phyloP scores from a whole-genome alignment of 768 basidiomycete species.

The Psilocybe sp. region DNA sequence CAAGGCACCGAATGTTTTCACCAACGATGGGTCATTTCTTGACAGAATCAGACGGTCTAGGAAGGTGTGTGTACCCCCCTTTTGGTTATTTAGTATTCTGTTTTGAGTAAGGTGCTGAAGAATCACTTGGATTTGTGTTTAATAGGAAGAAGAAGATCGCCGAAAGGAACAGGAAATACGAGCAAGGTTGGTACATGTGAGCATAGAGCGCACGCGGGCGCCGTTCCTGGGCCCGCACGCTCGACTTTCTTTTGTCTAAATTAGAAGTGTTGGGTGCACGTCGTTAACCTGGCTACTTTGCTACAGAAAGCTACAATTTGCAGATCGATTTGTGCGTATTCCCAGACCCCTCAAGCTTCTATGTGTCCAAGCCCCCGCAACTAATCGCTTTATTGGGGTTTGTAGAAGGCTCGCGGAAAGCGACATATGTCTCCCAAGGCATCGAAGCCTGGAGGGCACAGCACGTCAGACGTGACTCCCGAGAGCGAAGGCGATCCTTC shows the following conservation, averaged over 20 bases:
- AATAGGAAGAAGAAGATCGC: slow-evolving; percentile 60
- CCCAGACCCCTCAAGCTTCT: background rate
- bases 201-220: background rate
- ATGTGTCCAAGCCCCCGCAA: background rate
- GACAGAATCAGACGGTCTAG: slow-evolving; percentile 59
- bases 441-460: slow-evolving; percentile 8
- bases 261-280: slow-evolving; percentile 1
- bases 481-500: slow-evolving; percentile 11
- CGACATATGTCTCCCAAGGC: slow-evolving; percentile 40
- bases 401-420: slow-evolving; percentile 59
- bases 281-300: slow-evolving; percentile 1
- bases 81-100: background rate
- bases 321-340: slow-evolving; percentile 56
- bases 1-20: slow-evolving; percentile 53
- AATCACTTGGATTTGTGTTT: background rate
- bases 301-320: slow-evolving; percentile 57
- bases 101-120: slow-evolving; percentile 4
- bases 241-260: background rate
- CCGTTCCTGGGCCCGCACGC: background rate
- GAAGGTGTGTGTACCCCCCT: slow-evolving; percentile 37
- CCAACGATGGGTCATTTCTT: slow-evolving; percentile 69
- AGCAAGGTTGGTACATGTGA: slow-evolving; percentile 35
- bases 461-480: slow-evolving; percentile 2
- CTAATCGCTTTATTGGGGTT: background rate
- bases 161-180: slow-evolving; percentile 50